Base-by-base conservation (phyloP, 2,329 filamentous ascomycete genomes). In the Aspergillaceae sp. region DNA sequence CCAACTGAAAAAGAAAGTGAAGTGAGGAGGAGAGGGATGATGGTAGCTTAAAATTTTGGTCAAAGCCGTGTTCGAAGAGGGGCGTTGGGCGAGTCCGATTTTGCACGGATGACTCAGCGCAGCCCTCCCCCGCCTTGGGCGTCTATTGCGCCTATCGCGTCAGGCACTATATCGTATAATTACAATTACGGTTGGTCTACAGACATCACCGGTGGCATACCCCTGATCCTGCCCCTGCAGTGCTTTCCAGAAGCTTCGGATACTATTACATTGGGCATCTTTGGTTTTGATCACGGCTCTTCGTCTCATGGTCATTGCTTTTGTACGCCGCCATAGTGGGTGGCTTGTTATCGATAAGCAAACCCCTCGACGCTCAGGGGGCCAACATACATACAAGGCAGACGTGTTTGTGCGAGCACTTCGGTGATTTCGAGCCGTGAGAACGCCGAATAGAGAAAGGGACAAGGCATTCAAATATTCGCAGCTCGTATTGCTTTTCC, bases 41-140 rank as follows among this genome's bases (percentile, higher is more conserved):
- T 36, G 44, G 19, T 42, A 27, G 36, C 42, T 43, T 32, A 38
- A 35, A 28, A 48, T 56, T 19, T 38, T 19, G 19, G 19, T 19
- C 19, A 19, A 19, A 19, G 19, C 19, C 19, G 19, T 19, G 19
- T 19, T 19, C 19, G 36, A 38, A 8, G 61, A 61, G 59, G 62
- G 62, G 56, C 50, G 48, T 51, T 48, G 48, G 48, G 49, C 38
- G 36, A 41, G 41, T 46, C 48, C 36, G 52, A 59, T 56, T 61
- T 61, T 61, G 59, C 59, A 59, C 46, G 33, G 26, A 57, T 61
- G 58, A 61, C 54, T 61, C 56, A 61, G 56, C 58, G 42, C 48
- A 61, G 56, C 58, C 42, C 48, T 47, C 45, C 48, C 46, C 40
- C 46, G 19, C 44, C 41, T 41, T 29, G 37, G 28, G 40, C 40